A percentile compares a stretch with the other conserved stretches of the same genome.
Conservation (phyloP, 1,139 yeast species). For the Geotrichum armillariae region DNA sequence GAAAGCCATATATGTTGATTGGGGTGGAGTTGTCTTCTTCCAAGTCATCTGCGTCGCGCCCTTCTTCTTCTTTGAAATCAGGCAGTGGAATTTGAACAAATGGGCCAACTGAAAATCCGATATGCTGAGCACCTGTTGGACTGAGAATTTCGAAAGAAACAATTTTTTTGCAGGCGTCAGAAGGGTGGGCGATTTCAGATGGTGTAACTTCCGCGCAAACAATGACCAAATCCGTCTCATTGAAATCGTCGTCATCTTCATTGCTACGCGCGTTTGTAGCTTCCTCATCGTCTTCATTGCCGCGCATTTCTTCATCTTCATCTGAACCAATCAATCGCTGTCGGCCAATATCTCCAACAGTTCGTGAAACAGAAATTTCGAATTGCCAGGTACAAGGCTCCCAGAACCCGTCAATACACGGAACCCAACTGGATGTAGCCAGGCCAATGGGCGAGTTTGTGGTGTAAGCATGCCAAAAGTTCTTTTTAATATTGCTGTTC, state of each 20-base stretch:
- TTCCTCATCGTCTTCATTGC: slow-evolving; percentile 44
- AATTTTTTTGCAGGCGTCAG: slow-evolving; percentile 70
- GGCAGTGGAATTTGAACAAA: slow-evolving; percentile 59
- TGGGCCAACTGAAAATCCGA: slow-evolving; percentile 96
- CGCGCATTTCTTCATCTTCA: slow-evolving; percentile 30
- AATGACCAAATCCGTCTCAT: slow-evolving; percentile 62
- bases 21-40: slow-evolving; percentile 41
- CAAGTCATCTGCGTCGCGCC: slow-evolving; percentile 42
- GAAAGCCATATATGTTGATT: slow-evolving; percentile 57
- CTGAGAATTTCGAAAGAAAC: slow-evolving; percentile 79
- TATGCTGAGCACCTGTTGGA: slow-evolving; percentile 90
- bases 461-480: slow-evolving; percentile 84
- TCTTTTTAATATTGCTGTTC: slow-evolving; percentile 39
- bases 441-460: slow-evolving; percentile 74
- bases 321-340: slow-evolving; percentile 13
- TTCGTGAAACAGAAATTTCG: slow-evolving; percentile 78
- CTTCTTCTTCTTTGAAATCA: slow-evolving; percentile 40
- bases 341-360: slow-evolving; percentile 66
- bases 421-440: slow-evolving; percentile 94
- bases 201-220: slow-evolving; percentile 73
- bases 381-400: slow-evolving; percentile 93
- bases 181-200: slow-evolving; percentile 48
- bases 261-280: slow-evolving; percentile 30
- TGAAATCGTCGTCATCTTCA: slow-evolving; percentile 46
- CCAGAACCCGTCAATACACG: slow-evolving; percentile 87